These are phyloP conservation scores for Pseudopyrenochaeta lycopersici DNA, from an alignment of 2,329 filamentous ascomycete species.

Conservation along the genomic window DNA sequence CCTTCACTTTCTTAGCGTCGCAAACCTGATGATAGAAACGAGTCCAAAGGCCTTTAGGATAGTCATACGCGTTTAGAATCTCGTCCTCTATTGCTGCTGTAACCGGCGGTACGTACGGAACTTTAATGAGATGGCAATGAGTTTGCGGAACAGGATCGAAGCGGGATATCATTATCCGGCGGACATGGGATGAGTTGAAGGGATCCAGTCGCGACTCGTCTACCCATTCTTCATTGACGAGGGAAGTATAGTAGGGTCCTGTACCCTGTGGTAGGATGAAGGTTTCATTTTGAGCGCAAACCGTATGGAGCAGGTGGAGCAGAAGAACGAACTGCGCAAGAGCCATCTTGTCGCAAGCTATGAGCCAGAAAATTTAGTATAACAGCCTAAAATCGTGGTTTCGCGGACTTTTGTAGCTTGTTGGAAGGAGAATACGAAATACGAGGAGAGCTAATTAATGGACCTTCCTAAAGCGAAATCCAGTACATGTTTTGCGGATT, in stretches of 20 bases:
- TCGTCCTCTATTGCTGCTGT: conserved; percentile 16
- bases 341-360: too few relatives aligned
- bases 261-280: neutral
- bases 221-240: conserved; percentile 13
- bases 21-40: neutral
- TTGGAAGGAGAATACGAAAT: too few relatives aligned
- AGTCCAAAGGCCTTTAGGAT: neutral
- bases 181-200: conserved; percentile 15
- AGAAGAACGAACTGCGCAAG: too few relatives aligned
- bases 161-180: conserved; percentile 27
- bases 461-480: too few relatives aligned
- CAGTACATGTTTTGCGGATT: too few relatives aligned
- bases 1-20: neutral
- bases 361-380: too few relatives aligned
- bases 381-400: too few relatives aligned
- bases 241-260: conserved; percentile 7
- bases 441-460: too few relatives aligned
- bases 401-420: too few relatives aligned
- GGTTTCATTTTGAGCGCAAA: neutral
- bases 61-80: conserved; percentile 14
- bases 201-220: conserved; percentile 21
- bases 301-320: too few relatives aligned
- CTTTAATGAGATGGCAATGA: too few relatives aligned
- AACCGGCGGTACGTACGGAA: conserved; percentile 16
- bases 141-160: conserved; percentile 22